phyloP scores from a whole-genome alignment of 2,329 filamentous ascomycete species.

The Ceratocystis cacaofunesta region DNA sequence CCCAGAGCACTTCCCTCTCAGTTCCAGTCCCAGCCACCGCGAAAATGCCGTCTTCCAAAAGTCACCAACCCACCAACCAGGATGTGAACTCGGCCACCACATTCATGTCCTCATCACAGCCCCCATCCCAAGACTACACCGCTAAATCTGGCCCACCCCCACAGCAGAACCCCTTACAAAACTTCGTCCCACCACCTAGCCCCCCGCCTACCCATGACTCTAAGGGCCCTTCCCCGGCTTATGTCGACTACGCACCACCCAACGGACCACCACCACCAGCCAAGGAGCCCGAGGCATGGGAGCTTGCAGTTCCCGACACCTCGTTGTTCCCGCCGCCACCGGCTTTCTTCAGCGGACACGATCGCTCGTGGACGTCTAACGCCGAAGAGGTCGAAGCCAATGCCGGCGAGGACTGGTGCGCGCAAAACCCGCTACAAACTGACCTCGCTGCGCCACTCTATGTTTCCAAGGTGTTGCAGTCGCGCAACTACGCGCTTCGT shows the following conservation, averaged over 20 bases:
- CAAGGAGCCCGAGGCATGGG: constrained; percentile 33
- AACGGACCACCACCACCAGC: constrained; percentile 25
- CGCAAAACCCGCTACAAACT: constrained; percentile 39
- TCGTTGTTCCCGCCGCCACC: constrained; percentile 59
- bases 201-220: constrained; percentile 22
- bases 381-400: constrained; percentile 49
- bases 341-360: constrained; percentile 46
- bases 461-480: constrained; percentile 26
- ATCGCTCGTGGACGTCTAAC: constrained; percentile 54
- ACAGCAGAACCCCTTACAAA: constrained; percentile 24
- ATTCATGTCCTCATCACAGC: neutral
- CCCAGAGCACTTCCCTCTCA: constrained; percentile 11
- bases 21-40: neutral
- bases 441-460: constrained; percentile 31
- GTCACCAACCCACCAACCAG: constrained; percentile 9
- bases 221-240: neutral
- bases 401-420: constrained; percentile 52
- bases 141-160: constrained; percentile 24
- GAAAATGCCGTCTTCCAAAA: neutral
- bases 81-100: neutral
- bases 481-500: constrained; percentile 38
- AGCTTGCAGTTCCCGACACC: constrained; percentile 54
- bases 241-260: constrained; percentile 23
- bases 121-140: neutral
- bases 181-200: constrained; percentile 25